Conservation (phyloP, 805 yeast genomes). For the Brettanomyces bruxellensis region DNA sequence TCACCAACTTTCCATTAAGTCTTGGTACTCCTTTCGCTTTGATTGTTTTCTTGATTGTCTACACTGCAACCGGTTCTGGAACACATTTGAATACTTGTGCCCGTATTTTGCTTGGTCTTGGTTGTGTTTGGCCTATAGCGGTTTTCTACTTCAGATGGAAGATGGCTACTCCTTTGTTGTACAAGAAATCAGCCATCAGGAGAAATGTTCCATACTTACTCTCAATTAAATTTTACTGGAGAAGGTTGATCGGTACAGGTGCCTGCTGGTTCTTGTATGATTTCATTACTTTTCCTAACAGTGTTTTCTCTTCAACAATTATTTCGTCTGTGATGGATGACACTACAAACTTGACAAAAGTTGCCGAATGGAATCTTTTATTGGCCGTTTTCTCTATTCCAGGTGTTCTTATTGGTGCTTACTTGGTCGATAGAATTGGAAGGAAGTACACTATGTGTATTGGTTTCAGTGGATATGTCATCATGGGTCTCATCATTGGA, state of each 20-base stretch:
- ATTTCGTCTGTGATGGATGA: slow-evolving; percentile 39
- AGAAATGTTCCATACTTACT: slow-evolving; percentile 48
- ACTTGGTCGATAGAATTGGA: slow-evolving; percentile 53
- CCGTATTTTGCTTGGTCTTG: slow-evolving; percentile 63
- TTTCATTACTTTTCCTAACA: slow-evolving; percentile 73
- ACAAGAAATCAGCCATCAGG: slow-evolving; percentile 55
- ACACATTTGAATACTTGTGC: slow-evolving; percentile 44
- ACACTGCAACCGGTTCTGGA: slow-evolving; percentile 41
- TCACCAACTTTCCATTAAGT: slow-evolving; percentile 64
- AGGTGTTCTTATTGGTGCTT: slow-evolving; percentile 66
- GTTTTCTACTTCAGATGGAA: slow-evolving; percentile 65
- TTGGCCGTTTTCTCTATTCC: slow-evolving; percentile 62
- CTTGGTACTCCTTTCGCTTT: slow-evolving; percentile 77
- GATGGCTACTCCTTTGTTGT: slow-evolving; percentile 59
- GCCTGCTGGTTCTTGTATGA: slow-evolving; percentile 76
- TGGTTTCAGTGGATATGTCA: slow-evolving; percentile 64
- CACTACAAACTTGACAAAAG: slow-evolving; percentile 35
- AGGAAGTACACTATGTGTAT: slow-evolving; percentile 62
- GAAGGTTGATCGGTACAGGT: slow-evolving; percentile 59
- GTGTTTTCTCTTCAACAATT: slow-evolving; percentile 45
- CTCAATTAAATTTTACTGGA: slow-evolving; percentile 61
- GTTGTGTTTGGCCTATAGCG: slow-evolving; percentile 59
- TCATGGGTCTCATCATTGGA: slow-evolving; percentile 66
- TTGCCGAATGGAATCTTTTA: slow-evolving; percentile 68
- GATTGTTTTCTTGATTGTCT: slow-evolving; percentile 57